Evolutionary conservation across 257 asterid genomes (phyloP).

Genomic region (Lantana camara): DNA sequence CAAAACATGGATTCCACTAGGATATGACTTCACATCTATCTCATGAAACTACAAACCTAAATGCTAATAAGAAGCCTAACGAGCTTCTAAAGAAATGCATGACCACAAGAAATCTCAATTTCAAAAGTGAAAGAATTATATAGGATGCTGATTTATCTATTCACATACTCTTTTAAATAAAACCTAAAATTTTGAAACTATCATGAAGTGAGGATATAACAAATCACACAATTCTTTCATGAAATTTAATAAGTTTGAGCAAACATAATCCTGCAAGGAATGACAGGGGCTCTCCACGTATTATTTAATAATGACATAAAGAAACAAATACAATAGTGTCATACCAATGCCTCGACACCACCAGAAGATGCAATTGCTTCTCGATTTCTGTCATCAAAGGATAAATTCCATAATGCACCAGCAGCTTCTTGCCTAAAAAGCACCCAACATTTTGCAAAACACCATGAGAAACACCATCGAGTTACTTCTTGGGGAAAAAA

Average conservation of each 20-base stretch:
- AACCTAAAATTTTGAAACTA: constrained; percentile 2
- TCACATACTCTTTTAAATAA: not conserved
- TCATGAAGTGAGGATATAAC: not conserved
- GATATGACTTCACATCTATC: constrained; percentile 3
- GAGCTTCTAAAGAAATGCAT: not conserved
- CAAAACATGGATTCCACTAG: not conserved
- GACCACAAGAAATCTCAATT: not conserved
- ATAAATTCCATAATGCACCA: constrained; percentile 90
- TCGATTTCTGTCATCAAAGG: constrained; percentile 85
- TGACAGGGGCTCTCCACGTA: not conserved
- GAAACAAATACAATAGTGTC: constrained; percentile 7
- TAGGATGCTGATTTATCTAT: constrained; percentile 6
- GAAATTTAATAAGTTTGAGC: not conserved
- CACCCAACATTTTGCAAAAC: constrained; percentile 3
- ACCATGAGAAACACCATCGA: not conserved
- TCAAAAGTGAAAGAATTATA: not conserved
- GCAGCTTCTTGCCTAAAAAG: constrained; percentile 93
- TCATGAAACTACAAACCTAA: not conserved
- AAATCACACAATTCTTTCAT: constrained; percentile 7
- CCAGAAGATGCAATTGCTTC: constrained; percentile 89
- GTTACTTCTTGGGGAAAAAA: not conserved
- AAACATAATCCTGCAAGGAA: not conserved
- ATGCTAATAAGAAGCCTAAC: not conserved
- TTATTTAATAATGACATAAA: not conserved
- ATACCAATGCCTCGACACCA: constrained; percentile 95